Base-by-base conservation (phyloP, 2,329 filamentous ascomycete species). In the Pseudocercospora musae region DNA sequence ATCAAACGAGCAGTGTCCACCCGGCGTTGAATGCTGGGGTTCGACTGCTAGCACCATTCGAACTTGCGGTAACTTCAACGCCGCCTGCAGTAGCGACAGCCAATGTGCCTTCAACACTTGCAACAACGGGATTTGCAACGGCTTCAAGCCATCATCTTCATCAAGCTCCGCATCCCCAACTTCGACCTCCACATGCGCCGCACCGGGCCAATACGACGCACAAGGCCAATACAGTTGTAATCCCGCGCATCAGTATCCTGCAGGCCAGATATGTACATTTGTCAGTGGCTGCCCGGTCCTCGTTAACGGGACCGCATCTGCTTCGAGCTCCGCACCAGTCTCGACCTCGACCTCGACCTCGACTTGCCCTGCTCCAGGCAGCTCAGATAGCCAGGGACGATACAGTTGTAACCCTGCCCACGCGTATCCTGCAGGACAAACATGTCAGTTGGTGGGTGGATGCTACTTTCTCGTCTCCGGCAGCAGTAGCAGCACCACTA, bases 71-170 rank as follows among this genome's bases (percentile, higher is more conserved):
- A 69, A 67, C n/a, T 70, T 67, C 68, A 68, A 70, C 44, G 68
- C 68, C 15, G 65, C 49, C 1, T 71, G 69, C 62, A 60, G 40
- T 1, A 52, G 18, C 21, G 62, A 70, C 54, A 42, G 52, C 21
- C 68, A 71, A 49, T 71, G 69, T 46, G 69, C 68, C 1, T 66
- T 53, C 65, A 71, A 71, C 57, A 69, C 68, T 13, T 71, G 69
- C 66, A 63, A 68, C 49, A 62, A 66, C 13, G 68, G 68, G 1
- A 53, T 71, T 27, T 71, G 69, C 66, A 68, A 62, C 25, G 69
- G 69, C 23, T 58, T 69, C 59, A 31, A 65, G 29, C 25, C 64
- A 18, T 59, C 62, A 2, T 50, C 61, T 5, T 44, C 59, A 21
- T 60, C 57, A 4, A 54, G 29, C 52, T 40, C 52, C n/a, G 50